phyloP scores from a whole-genome alignment of 2,329 filamentous ascomycete species.

The Aspergillus novoparasiticus region DNA sequence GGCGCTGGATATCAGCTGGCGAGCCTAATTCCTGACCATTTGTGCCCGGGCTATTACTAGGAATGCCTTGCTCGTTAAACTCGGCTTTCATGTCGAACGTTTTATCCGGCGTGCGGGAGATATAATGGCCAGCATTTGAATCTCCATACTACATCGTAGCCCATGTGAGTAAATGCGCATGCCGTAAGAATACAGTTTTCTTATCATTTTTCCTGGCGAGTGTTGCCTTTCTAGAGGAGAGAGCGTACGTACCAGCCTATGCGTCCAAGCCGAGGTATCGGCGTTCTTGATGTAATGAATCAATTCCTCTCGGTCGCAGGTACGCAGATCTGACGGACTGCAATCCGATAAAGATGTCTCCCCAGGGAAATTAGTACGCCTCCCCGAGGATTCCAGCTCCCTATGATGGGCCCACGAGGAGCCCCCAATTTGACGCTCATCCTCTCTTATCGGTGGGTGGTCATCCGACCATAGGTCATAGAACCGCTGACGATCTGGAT shows the following conservation, averaged over 20 bases:
- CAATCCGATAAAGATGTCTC: slow-evolving; percentile 16
- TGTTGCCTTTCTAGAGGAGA: background rate
- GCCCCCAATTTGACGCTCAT: slow-evolving; percentile 8
- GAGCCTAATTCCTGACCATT: slow-evolving; percentile 51
- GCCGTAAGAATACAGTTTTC: background rate
- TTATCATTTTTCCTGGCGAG: background rate
- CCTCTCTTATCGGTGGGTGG: slow-evolving; percentile 15
- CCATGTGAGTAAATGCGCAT: slow-evolving; percentile 8
- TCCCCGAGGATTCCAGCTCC: slow-evolving; percentile 16
- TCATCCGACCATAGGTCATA: slow-evolving; percentile 31
- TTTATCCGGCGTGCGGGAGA: slow-evolving; percentile 29
- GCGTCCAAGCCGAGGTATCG: slow-evolving; percentile 74
- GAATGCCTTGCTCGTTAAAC: slow-evolving; percentile 17
- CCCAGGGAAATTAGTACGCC: slow-evolving; percentile 17
- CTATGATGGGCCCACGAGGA: slow-evolving; percentile 18
- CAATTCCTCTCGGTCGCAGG: slow-evolving; percentile 69
- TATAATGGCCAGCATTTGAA: slow-evolving; percentile 12
- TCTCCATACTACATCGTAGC: slow-evolving; percentile 14
- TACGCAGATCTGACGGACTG: slow-evolving; percentile 26
- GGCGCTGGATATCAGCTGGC: slow-evolving; percentile 73
- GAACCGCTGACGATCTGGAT: slow-evolving; percentile 35
- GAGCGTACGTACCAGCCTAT: slow-evolving; percentile 55
- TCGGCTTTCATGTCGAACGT: slow-evolving; percentile 21
- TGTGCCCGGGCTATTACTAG: slow-evolving; percentile 28
- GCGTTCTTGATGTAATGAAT: slow-evolving; percentile 82